phyloP scores from a whole-genome alignment of 768 basidiomycete genomes.

The Macrolepiota dolichaula region DNA sequence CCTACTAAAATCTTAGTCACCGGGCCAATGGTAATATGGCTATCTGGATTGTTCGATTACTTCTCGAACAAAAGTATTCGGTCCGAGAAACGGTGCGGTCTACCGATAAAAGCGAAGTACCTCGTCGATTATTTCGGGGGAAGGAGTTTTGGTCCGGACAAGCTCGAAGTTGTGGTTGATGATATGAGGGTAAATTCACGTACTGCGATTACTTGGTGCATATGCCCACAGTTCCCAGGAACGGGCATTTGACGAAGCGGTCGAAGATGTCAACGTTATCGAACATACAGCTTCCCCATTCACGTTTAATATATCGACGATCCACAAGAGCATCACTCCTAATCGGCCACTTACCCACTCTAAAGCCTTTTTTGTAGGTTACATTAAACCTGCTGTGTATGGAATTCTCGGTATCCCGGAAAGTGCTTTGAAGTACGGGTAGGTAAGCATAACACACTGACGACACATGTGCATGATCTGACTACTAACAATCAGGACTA shows the following conservation, averaged over 20 bases:
- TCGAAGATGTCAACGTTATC: constrained; percentile 72
- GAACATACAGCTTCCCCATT: constrained; percentile 69
- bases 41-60: constrained; percentile 48
- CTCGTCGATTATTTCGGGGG: constrained; percentile 50
- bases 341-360: neutral
- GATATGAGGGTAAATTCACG: constrained; percentile 47
- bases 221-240: constrained; percentile 30
- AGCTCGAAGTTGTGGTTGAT: constrained; percentile 59
- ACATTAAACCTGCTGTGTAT: constrained; percentile 67
- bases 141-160: constrained; percentile 49
- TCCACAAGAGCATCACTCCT: constrained; percentile 26
- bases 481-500: constrained; percentile 21
- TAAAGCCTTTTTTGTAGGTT: constrained; percentile 34
- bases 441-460: constrained; percentile 5
- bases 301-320: constrained; percentile 41
- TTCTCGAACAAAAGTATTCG: constrained; percentile 59
- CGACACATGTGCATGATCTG: neutral
- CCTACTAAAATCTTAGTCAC: constrained; percentile 44
- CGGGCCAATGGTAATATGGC: constrained; percentile 63
- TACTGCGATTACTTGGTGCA: too few relatives aligned
- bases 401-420: constrained; percentile 66
- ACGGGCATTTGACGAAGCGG: constrained; percentile 75
- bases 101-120: constrained; percentile 52
- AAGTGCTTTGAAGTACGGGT: constrained; percentile 55
- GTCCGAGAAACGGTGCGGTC: constrained; percentile 70